Base-by-base conservation (phyloP, 495 filamentous ascomycete genomes). In the Talaromyces ruber region DNA sequence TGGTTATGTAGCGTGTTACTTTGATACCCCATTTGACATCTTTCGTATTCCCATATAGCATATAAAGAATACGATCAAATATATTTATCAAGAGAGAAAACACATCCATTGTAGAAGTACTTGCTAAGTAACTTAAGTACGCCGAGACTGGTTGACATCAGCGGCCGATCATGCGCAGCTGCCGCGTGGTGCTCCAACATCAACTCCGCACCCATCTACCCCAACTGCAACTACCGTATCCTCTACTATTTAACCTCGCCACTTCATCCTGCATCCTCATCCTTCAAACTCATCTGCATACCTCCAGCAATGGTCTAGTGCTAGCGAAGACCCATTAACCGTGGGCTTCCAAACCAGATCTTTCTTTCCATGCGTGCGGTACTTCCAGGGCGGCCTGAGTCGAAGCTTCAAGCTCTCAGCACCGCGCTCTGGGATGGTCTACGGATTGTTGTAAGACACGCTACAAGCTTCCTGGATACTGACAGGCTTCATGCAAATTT, bases 361-460 rank as follows among this genome's bases (percentile, higher is more conserved):
- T 66, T 71, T 69, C 73, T 68, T 75, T 77, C 71, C 70, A 87
- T 87, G 85, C 84, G 87, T 83, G 85, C 86, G 70, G 84, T 96
- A 79, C 86, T 96, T 72, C 93, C 93, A 68, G 93, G 93, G 73
- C 86, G 86, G 83, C 93, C 93, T 72, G 86, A 87, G 84, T 82
- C 91, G 69, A 89, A 86, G 78, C 89, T 93, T 70, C 91, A 95
- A 82, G 91, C 92, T 77, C 80, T 97, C 80, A 88, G 84, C 68
- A 91, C 89, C 52, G 91, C 87, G 71, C 84, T 82, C 73, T 98
- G 93, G 93, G 82, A 90, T 68, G 83, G 82, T 64, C 81, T 84
- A 66, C 88, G 90, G 61, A 79, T 97, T 64, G 87, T 94, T 71
- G 93, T 97, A 77, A 71, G 83, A 54, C 53, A 57, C 29, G 3